Evolutionary conservation across 495 filamentous ascomycete genomes (phyloP).

Genomic region (Aspergillus avenaceus): DNA sequence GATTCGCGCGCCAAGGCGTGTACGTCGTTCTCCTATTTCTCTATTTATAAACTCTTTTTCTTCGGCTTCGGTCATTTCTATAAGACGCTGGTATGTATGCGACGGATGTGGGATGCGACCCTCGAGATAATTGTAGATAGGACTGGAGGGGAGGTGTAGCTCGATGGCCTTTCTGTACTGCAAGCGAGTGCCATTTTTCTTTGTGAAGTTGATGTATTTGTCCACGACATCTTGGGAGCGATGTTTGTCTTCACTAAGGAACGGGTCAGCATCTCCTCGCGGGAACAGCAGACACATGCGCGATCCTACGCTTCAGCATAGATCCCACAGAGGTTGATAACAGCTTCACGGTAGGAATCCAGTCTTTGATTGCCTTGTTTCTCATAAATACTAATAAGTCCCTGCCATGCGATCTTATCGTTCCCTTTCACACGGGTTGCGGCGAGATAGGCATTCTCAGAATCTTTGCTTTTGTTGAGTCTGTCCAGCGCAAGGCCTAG

Average conservation of each 20-base stretch:
- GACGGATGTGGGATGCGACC: slow-evolving; percentile 78
- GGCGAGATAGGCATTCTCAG: slow-evolving; percentile 69
- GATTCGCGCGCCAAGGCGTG: slow-evolving; percentile 78
- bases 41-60: slow-evolving; percentile 90
- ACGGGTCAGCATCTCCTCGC: slow-evolving; percentile 5
- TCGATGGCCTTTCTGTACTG: slow-evolving; percentile 72
- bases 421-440: slow-evolving; percentile 62
- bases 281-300: not conserved
- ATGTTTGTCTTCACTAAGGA: slow-evolving; percentile 52
- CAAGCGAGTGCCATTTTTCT: slow-evolving; percentile 61
- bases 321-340: slow-evolving; percentile 67
- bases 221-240: slow-evolving; percentile 79
- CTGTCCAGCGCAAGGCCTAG: slow-evolving; percentile 77
- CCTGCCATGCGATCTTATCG: slow-evolving; percentile 80
- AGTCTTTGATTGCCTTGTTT: slow-evolving; percentile 65
- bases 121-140: slow-evolving; percentile 78
- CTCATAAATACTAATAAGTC: slow-evolving; percentile 82
- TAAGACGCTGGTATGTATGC: slow-evolving; percentile 75
- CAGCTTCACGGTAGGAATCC: slow-evolving; percentile 67
- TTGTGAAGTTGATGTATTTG: slow-evolving; percentile 68
- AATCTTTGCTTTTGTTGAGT: slow-evolving; percentile 61
- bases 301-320: slow-evolving; percentile 60
- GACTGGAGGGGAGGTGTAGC: slow-evolving; percentile 69
- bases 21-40: slow-evolving; percentile 83
- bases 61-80: slow-evolving; percentile 79